Conservation (phyloP, 768 basidiomycete genomes). For the Lentinula edodes region DNA sequence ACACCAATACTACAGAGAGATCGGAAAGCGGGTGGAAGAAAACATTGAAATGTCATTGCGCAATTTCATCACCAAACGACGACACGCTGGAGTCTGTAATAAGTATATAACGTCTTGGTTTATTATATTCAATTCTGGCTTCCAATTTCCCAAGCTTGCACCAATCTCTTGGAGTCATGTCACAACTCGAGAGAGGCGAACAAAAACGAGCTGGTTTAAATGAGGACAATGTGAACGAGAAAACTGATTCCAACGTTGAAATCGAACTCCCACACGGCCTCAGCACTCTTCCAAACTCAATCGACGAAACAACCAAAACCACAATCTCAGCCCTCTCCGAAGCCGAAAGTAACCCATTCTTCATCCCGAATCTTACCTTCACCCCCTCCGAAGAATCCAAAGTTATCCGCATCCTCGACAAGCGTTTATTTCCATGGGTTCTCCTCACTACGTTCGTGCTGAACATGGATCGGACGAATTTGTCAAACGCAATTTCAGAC, state of each 20-base stretch:
- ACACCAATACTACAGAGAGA: too few species aligned
- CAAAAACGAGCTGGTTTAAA: not conserved
- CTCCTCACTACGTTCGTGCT: slow-evolving; percentile 27
- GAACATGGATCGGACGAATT: slow-evolving; percentile 39
- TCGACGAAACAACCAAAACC: not conserved
- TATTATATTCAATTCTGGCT: not conserved
- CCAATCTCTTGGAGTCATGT: not conserved
- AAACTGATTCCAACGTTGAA: too few species aligned
- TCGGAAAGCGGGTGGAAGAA: too few species aligned
- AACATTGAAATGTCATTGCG: slow-evolving; percentile 6
- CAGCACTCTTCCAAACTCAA: not conserved
- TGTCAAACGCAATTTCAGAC: slow-evolving; percentile 36
- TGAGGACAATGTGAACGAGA: too few species aligned
- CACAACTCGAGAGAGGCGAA: not conserved
- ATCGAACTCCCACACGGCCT: too few species aligned
- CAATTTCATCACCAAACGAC: slow-evolving; percentile 8
- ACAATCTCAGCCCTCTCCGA: not conserved
- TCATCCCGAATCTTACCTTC: slow-evolving; percentile 23
- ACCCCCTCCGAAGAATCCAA: slow-evolving; percentile 25
- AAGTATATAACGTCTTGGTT: not conserved
- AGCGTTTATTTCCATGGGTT: slow-evolving; percentile 25
- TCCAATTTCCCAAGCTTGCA: not conserved
- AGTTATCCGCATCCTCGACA: slow-evolving; percentile 23
- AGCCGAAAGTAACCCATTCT: slow-evolving; percentile 18
- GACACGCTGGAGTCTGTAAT: not conserved